These are phyloP conservation scores for Alternaria sp. DNA, from an alignment of 2,329 filamentous ascomycete species.

Conservation along the genomic window DNA sequence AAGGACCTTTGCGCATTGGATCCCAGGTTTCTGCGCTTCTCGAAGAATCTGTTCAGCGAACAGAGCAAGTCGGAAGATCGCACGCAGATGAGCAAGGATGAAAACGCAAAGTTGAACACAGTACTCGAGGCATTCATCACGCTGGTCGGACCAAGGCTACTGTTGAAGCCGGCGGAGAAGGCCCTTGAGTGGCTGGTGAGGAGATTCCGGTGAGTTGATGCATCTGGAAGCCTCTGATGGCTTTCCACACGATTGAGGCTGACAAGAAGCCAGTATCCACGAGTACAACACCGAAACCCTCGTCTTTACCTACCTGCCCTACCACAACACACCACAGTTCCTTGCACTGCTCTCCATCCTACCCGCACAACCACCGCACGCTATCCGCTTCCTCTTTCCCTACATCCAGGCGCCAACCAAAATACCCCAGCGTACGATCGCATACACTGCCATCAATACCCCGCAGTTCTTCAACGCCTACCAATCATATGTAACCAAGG, in stretches of 20 bases:
- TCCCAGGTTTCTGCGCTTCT: constrained; percentile 76
- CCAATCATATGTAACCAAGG: constrained; percentile 79
- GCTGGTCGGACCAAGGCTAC: constrained; percentile 76
- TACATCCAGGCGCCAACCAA: constrained; percentile 81
- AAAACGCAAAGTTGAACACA: constrained; percentile 82
- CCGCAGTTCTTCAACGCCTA: constrained; percentile 77
- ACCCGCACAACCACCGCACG: constrained; percentile 74
- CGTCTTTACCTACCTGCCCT: constrained; percentile 88
- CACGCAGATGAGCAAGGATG: constrained; percentile 78
- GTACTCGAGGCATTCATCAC: constrained; percentile 84
- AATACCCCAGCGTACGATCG: constrained; percentile 80
- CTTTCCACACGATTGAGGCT: background rate
- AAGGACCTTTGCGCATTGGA: constrained; percentile 91
- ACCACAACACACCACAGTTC: constrained; percentile 87
- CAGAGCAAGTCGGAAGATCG: constrained; percentile 91
- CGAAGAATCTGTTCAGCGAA: constrained; percentile 85
- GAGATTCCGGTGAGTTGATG: constrained; percentile 66
- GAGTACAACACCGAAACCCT: constrained; percentile 84
- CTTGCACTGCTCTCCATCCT: constrained; percentile 86
- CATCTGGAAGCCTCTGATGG: background rate
- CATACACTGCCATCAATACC: constrained; percentile 83
- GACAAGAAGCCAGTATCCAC: constrained; percentile 67
- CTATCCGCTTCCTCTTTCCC: constrained; percentile 84
- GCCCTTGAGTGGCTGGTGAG: constrained; percentile 94
- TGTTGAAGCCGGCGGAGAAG: constrained; percentile 88